Evolutionary conservation across 2,329 filamentous ascomycete genomes (phyloP), one percentile per base, ranked within the genome.

Genomic region (Thermomyces lanuginosus): DNA sequence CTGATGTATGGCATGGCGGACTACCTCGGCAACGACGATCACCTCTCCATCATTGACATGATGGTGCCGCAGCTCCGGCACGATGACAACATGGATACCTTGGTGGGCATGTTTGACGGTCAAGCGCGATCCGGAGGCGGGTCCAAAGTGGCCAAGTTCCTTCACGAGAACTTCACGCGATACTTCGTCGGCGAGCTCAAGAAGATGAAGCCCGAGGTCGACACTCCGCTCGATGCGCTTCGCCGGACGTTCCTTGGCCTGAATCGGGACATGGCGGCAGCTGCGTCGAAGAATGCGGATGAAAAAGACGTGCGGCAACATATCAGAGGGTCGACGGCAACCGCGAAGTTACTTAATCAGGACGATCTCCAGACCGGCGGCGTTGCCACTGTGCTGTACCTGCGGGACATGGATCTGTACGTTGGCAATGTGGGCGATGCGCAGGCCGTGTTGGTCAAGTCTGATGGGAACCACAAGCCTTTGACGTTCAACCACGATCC

Each of bases 1-100:
- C 69, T 98, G 53, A 76, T 82, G 1, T 98, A 98, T 44, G 89
- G 89, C 34, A 93, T 98, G 84, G 89, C 89, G 5, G 89, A 98
- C 54, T 91, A 81, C 8, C 62, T 98, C 8, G 89, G 89, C 20
- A 79, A 73, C 45, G 84, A 86, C 41, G 89, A 98, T 52, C 89
- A 98, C 49, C 58, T 98, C 27, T 95, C 89, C 4, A 92, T 84
- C 2, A 76, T 95, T 32, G 89, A 98, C 48, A 75, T 98, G 56
- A 82, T 98, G 11, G 80, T 95, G 16, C 89, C 89, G 7, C 72
- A 81, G 23, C 89, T 93, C 57, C 78, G 84, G 44, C 79, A 83
- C 9, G 80, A 78, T 27, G n/a, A n/a, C n/a, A 83, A 95, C 39
- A 76, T 81, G 22, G 84, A 95, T 51, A 84, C 81, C 22, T 64